These are phyloP conservation scores for Penicillium sp. DNA, from an alignment of 2,329 filamentous ascomycete species.

Conservation along the genomic window DNA sequence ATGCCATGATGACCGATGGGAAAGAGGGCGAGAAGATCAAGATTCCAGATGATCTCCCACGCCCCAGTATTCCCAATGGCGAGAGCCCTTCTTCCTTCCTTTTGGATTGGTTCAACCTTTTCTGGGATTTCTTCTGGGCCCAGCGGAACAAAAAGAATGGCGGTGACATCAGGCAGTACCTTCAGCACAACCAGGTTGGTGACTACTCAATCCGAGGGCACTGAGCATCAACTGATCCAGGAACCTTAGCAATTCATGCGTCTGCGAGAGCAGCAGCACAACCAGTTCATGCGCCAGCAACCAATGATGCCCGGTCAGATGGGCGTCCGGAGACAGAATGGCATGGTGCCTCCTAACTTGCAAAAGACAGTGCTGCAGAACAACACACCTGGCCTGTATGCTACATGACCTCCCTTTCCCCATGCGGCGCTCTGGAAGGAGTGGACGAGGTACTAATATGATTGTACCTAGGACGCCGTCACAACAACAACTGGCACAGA, in stretches of 20 bases:
- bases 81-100: conserved; percentile 72
- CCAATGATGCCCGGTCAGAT: conserved; percentile 60
- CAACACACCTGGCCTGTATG: conserved; percentile 52
- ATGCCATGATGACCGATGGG: conserved; percentile 78
- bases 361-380: conserved; percentile 78
- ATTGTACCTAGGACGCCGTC: conserved; percentile 56
- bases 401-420: conserved; percentile 8
- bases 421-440: conserved; percentile 2
- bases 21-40: conserved; percentile 77
- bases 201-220: conserved; percentile 1
- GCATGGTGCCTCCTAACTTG: conserved; percentile 49
- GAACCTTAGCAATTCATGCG: conserved; percentile 62
- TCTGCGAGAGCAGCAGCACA: conserved; percentile 73
- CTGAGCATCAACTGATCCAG: conserved; percentile 16
- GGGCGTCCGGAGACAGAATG: conserved; percentile 50
- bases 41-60: conserved; percentile 76
- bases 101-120: conserved; percentile 96
- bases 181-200: conserved; percentile 75
- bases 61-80: conserved; percentile 59
- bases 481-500: conserved; percentile 63
- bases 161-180: conserved; percentile 70
- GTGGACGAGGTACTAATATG: conserved; percentile 23
- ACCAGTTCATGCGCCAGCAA: conserved; percentile 74
- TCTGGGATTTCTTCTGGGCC: conserved; percentile 93
- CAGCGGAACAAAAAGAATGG: conserved; percentile 70